Percentiles rank a stretch among this genome's conserved stretches.
Evolutionary conservation across 2,329 filamentous ascomycete genomes (phyloP).

Genomic region (Lasiodiplodia gonubiensis): DNA sequence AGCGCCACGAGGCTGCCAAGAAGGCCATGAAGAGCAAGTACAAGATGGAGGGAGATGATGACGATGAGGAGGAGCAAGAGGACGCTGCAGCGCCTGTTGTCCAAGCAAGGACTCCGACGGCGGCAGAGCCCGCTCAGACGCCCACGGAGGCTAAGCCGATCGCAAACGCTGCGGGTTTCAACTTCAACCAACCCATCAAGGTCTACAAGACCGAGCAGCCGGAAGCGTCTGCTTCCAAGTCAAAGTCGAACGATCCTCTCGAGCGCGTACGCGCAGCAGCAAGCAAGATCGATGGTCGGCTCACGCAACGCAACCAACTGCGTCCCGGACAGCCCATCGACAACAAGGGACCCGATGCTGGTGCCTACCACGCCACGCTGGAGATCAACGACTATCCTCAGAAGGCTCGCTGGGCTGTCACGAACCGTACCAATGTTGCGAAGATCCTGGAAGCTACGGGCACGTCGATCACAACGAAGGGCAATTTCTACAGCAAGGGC

Average conservation of each 20-base stretch:
- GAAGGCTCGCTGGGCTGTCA: constrained; percentile 97
- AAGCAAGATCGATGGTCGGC: constrained; percentile 85
- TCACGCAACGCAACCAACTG: constrained; percentile 87
- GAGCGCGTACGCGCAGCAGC: constrained; percentile 91
- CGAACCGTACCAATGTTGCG: constrained; percentile 96
- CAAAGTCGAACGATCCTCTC: constrained; percentile 65
- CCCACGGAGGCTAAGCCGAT: constrained; percentile 32
- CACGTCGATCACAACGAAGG: constrained; percentile 96
- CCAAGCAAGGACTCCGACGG: constrained; percentile 64
- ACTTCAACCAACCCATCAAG: constrained; percentile 72
- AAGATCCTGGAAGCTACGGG: constrained; percentile 96
- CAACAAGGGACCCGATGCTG: constrained; percentile 97
- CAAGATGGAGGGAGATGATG: constrained; percentile 73
- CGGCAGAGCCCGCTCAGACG: constrained; percentile 32
- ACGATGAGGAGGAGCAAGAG: constrained; percentile 74
- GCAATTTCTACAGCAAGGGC: constrained; percentile 82
- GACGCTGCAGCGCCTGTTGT: constrained; percentile 61
- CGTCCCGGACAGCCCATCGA: constrained; percentile 93
- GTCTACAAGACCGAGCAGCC: constrained; percentile 72
- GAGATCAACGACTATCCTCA: constrained; percentile 99
- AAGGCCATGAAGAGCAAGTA: constrained; percentile 75
- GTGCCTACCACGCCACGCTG: constrained; percentile 93
- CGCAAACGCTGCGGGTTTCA: constrained; percentile 35
- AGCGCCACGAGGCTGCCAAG: constrained; percentile 85
- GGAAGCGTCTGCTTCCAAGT: constrained; percentile 50